These are phyloP conservation scores for Pseudozyma hubeiensis DNA, from an alignment of 1,284 basidiomycete species.

Conservation along the genomic window DNA sequence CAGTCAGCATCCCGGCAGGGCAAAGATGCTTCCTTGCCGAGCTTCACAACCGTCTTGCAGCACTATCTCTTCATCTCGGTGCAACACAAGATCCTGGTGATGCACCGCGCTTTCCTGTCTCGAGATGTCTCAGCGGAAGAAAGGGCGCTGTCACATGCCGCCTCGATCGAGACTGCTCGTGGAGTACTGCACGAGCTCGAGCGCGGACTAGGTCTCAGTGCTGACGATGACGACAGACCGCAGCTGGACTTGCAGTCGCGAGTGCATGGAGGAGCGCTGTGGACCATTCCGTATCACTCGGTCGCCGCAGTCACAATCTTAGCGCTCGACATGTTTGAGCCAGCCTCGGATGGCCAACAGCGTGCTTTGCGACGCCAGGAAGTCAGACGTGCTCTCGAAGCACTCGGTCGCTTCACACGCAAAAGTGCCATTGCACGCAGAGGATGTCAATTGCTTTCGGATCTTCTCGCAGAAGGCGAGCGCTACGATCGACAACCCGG, in stretches of 20 bases:
- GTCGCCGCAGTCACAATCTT: slow-evolving; percentile 51
- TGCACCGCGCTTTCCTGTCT: slow-evolving; percentile 54
- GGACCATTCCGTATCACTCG: slow-evolving; percentile 55
- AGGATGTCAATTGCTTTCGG: slow-evolving; percentile 42
- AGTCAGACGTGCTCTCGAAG: slow-evolving; percentile 39
- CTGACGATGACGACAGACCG: slow-evolving; percentile 32
- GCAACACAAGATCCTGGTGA: slow-evolving; percentile 52
- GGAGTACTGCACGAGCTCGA: slow-evolving; percentile 46
- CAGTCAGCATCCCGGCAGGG: slow-evolving; percentile 14
- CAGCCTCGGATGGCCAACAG: slow-evolving; percentile 18
- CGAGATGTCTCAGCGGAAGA: slow-evolving; percentile 36
- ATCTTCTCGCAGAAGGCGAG: slow-evolving; percentile 36
- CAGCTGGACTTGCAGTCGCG: slow-evolving; percentile 46
- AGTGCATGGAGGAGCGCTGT: slow-evolving; percentile 48
- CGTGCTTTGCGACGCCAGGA: slow-evolving; percentile 34
- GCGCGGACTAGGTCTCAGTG: slow-evolving; percentile 36
- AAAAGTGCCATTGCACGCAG: slow-evolving; percentile 51
- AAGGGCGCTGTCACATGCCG: slow-evolving; percentile 35
- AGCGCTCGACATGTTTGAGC: slow-evolving; percentile 48
- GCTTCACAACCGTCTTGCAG: slow-evolving; percentile 44
- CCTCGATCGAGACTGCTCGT: slow-evolving; percentile 49
- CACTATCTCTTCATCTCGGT: slow-evolving; percentile 55
- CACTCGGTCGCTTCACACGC: slow-evolving; percentile 30
- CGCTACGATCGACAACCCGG: slow-evolving; percentile 29
- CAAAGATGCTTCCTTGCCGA: slow-evolving; percentile 18